Evolutionary conservation across 352 stramenopile species (phyloP).

Genomic region (Aphanomyces cochlioides): DNA sequence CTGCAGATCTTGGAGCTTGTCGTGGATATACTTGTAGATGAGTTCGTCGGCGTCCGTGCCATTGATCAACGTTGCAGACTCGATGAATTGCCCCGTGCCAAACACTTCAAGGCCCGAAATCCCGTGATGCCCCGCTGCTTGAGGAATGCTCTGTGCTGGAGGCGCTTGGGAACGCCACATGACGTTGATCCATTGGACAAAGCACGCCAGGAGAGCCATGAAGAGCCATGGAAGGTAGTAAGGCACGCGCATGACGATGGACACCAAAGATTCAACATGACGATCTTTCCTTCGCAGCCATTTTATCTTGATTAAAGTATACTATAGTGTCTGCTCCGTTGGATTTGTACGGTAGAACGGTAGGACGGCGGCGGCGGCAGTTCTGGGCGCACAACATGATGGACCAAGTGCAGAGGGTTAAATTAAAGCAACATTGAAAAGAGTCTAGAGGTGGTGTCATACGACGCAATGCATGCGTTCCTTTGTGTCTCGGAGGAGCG

Average conservation of each 20-base stretch:
- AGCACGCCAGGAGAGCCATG: background rate
- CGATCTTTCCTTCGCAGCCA: too few species aligned
- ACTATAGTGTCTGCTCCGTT: too few species aligned
- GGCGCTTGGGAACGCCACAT: slow-evolving; percentile 15
- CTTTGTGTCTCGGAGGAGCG: slow-evolving; percentile 7
- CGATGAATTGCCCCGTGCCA: background rate
- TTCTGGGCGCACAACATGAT: too few species aligned
- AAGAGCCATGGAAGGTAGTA: background rate
- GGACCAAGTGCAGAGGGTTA: too few species aligned
- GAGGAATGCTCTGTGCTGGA: background rate
- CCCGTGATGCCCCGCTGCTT: background rate
- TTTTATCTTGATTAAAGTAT: too few species aligned
- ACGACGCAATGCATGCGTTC: background rate
- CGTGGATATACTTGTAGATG: slow-evolving; percentile 22
- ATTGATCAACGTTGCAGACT: background rate
- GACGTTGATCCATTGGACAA: slow-evolving; percentile 5
- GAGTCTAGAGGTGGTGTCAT: too few species aligned
- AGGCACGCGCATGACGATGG: too few species aligned
- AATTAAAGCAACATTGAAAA: too few species aligned
- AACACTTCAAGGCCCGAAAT: slow-evolving; percentile 15
- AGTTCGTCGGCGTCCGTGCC: background rate
- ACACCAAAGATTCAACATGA: too few species aligned
- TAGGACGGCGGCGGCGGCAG: too few species aligned
- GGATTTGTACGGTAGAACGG: too few species aligned
- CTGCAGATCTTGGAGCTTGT: slow-evolving; percentile 20